These are phyloP conservation scores for Begonia fuchsioides DNA, from an alignment of 306 rosid species.

Conservation along the genomic window DNA sequence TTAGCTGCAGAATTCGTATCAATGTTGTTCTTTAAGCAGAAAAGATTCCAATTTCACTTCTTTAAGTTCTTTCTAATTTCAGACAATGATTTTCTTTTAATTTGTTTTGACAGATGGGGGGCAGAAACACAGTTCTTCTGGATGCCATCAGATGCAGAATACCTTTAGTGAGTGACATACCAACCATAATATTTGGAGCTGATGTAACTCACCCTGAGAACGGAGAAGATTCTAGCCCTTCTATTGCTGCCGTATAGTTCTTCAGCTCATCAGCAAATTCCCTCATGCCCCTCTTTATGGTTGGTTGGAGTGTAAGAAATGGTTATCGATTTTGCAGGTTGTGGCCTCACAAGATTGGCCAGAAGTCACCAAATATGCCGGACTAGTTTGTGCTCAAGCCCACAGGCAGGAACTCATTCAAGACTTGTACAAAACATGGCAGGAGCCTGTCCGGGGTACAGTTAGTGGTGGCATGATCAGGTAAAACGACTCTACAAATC, in stretches of 20 bases:
- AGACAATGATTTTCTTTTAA: too few relatives aligned
- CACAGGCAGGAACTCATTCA: conserved; percentile 44
- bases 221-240: conserved; percentile 45
- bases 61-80: too few relatives aligned
- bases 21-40: too few relatives aligned
- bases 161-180: conserved; percentile 31
- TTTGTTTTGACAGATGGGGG: conserved; percentile 33
- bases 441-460: conserved; percentile 20
- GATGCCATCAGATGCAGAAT: conserved; percentile 33
- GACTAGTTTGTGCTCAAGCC: conserved; percentile 38
- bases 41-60: too few relatives aligned
- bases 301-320: neutral
- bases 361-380: conserved; percentile 32
- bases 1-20: too few relatives aligned
- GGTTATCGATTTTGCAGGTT: conserved; percentile 27
- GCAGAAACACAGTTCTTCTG: conserved; percentile 34
- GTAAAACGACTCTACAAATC: conserved; percentile 10
- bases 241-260: conserved; percentile 60
- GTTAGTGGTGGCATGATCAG: conserved; percentile 48
- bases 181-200: conserved; percentile 64
- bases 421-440: conserved; percentile 25
- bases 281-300: neutral
- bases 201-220: conserved; percentile 67
- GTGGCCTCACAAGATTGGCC: conserved; percentile 95
- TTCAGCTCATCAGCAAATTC: neutral